Evolutionary conservation across 2,329 filamentous ascomycete species (phyloP), one percentile per base, ranked within the genome.

Genomic region (Ophiostoma pallidulum): DNA sequence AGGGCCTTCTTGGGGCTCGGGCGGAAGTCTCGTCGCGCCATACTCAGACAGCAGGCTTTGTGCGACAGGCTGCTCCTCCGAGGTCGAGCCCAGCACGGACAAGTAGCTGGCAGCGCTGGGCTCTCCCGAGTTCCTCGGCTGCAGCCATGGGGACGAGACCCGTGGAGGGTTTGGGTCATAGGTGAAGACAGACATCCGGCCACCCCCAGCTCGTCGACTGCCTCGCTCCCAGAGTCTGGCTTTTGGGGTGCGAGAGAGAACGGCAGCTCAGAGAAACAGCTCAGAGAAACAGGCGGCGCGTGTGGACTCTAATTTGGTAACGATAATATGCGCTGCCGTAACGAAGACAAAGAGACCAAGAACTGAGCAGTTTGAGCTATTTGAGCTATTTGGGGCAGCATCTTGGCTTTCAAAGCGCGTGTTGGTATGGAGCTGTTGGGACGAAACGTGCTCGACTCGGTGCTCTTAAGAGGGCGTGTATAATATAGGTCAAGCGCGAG

Each of bases 1-100:
- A 16, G 92, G 89, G 0, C 92, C 92, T 53, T 94, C 84, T 61
- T 97, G 90, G 6, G 91, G 91, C 63, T 98, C 92, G 12, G 91
- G 83, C 53, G 90, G 83, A 14, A 98, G 69, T 59, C 83, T 87
- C 38, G 81, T 84, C 39, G 92, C 77, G 1, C 75, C 77, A 61
- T 79, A 82, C 47, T 83, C 76, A 4, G 73, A 73, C 12, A 78
- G 66, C 8, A 72, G 57, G n/a, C 67, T 69, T 6, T 63, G 63
- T 18, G 60, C 55, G 4, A 51, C 47, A 5, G 53, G 42, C 54
- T 6, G 24, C 8, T 37, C n/a, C 16, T 35, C 51, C 52, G 53
- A 57, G 41, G 57, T 53, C 19, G 60, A 41, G 38, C 59, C 54
- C 45, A 50, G 47, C 49, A 54, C 48, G 20, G n/a, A 8, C 1